A percentile compares a stretch with the other conserved stretches of the same genome.
These are phyloP conservation scores for Boletus vermiculosoides DNA, from an alignment of 768 basidiomycete genomes.

Conservation along the genomic window DNA sequence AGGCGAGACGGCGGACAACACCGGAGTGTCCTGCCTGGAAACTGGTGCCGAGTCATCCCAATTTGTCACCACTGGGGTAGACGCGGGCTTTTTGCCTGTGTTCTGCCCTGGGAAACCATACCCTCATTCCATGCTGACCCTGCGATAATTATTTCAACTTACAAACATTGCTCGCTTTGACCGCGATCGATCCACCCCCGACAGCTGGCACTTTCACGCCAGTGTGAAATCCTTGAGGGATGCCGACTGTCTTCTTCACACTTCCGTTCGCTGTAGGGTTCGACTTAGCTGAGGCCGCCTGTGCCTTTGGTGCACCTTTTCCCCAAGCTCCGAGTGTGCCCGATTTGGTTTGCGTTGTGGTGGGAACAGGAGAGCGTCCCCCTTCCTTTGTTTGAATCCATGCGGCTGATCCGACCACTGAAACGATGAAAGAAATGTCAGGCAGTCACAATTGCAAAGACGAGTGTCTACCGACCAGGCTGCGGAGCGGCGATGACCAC, in stretches of 20 bases:
- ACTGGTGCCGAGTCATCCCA: conserved; percentile 22
- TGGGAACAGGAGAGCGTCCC: not conserved
- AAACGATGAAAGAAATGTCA: not conserved
- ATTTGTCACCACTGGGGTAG: conserved; percentile 2
- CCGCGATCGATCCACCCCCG: conserved; percentile 26
- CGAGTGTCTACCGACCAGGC: conserved; percentile 29
- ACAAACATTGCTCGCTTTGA: conserved; percentile 32
- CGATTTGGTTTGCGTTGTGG: not conserved
- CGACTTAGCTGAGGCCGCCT: conserved; percentile 1
- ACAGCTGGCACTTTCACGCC: conserved; percentile 23
- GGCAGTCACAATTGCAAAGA: not conserved
- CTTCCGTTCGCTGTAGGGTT: conserved; percentile 24
- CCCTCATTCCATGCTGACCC: not conserved
- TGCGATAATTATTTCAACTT: conserved; percentile 3
- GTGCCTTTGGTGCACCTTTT: conserved; percentile 18
- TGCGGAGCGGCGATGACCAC: conserved; percentile 24
- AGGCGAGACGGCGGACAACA: conserved; percentile 1
- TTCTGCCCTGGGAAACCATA: conserved; percentile 17
- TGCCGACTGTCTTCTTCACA: conserved; percentile 11
- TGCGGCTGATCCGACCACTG: conserved; percentile 31
- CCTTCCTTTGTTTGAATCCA: conserved; percentile 25
- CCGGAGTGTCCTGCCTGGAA: conserved; percentile 21
- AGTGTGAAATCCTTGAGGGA: conserved; percentile 6
- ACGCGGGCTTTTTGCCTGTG: not conserved
- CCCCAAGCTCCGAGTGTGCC: conserved; percentile 15